Percentiles rank a stretch among this genome's conserved stretches.
Conservation (phyloP, 208 protist species). For the Leishmania guyanensis region DNA sequence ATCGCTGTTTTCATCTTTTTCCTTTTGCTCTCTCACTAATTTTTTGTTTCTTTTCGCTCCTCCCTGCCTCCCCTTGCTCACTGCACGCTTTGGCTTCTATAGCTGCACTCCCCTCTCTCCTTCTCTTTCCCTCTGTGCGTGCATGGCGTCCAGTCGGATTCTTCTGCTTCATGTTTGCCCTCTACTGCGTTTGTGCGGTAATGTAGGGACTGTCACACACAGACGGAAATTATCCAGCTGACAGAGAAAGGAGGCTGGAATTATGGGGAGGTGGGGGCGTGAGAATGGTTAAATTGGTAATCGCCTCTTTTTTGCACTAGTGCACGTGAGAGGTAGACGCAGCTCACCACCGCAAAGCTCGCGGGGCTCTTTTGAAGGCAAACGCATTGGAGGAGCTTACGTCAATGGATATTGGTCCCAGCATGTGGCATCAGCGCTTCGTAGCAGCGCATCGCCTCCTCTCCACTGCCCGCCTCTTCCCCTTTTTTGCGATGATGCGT, state of each 20-base stretch:
- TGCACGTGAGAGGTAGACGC: no score
- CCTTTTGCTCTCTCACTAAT: background rate
- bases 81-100: background rate
- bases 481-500: slow-evolving; percentile 5
- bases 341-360: no score
- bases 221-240: no score
- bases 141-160: background rate
- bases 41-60: slow-evolving; percentile 6
- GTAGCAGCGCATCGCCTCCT: background rate
- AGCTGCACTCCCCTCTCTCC: background rate
- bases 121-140: background rate
- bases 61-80: background rate
- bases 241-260: no score
- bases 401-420: no score
- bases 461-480: background rate
- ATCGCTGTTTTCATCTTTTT: slow-evolving; percentile 9
- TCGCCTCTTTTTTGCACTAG: no score
- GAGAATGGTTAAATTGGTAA: no score
- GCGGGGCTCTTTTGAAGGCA: no score
- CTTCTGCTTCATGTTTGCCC: background rate
- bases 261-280: no score
- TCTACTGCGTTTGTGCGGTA: background rate
- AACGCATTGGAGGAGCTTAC: no score
- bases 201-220: no score
- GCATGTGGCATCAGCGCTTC: no score